Conservation (phyloP, 179 eudicot genomes). For the Actinidia arguta region DNA sequence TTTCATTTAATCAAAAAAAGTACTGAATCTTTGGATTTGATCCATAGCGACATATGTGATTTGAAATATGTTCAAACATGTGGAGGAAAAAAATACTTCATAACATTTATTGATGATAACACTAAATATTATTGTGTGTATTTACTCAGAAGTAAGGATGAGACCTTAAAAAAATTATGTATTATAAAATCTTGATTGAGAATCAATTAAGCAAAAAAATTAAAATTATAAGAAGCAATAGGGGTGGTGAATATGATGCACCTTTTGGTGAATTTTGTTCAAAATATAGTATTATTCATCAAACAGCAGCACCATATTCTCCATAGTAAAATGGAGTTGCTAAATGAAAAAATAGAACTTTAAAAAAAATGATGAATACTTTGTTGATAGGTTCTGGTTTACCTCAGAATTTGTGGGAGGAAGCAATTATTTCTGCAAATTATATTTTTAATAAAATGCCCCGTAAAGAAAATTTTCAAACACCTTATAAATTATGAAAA, state of each 20-base stretch:
- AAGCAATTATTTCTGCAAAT: background rate
- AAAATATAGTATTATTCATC: background rate
- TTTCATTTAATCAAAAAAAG: too few species aligned
- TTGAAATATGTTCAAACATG: background rate
- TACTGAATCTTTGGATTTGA: background rate
- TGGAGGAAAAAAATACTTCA: slow-evolving; percentile 3
- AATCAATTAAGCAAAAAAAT: too few species aligned
- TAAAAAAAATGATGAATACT: too few species aligned
- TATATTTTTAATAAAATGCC: background rate
- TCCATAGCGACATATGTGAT: slow-evolving; percentile 11
- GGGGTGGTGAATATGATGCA: too few species aligned
- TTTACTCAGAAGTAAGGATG: slow-evolving; percentile 10
- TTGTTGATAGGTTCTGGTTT: background rate
- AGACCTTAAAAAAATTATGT: background rate
- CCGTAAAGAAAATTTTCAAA: background rate
- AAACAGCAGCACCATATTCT: background rate
- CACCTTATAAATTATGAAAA: background rate
- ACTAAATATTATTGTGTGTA: slow-evolving; percentile 13
- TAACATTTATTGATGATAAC: slow-evolving; percentile 7
- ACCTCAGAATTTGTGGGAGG: background rate
- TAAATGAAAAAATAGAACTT: background rate
- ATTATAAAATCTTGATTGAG: too few species aligned
- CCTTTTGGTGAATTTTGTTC: too few species aligned
- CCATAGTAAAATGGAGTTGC: background rate
- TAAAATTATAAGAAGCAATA: too few species aligned